Base-by-base conservation (phyloP, 2,329 filamentous ascomycete species). In the Dendrostoma leiphaemia region DNA sequence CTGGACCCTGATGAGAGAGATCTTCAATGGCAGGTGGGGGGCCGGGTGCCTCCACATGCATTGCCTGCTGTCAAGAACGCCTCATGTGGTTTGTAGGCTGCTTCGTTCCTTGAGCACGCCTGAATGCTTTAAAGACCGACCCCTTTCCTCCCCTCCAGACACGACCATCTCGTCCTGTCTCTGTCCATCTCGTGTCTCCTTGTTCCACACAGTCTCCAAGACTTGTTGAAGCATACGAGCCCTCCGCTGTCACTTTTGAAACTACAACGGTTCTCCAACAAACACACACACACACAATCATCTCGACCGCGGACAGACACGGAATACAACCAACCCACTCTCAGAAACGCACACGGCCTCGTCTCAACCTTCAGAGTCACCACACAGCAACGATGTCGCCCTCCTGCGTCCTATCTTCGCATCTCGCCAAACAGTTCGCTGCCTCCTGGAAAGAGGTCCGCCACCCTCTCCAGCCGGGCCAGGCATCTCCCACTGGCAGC, bases 361-460 rank as follows among this genome's bases (percentile, higher is more conserved):
- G n/a, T n/a, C n/a, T n/a, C n/a, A n/a, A n/a, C n/a, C n/a, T n/a
- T n/a, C n/a, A n/a, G n/a, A n/a, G n/a, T n/a, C 44, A 44, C 40
- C 49, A 49, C 38, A 10, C 21, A 59, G 13, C 49, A 59, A 71
- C 60, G 37, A 84, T 84, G 81, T 75, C 79, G 52, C 80, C 79
- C 48, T 82, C 81, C 34, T 81, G 83, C 71, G 83, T 81, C 60
- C 82, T 84, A 75, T 82, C 80, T 15, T 79, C 80, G 62, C 81
- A 84, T 62, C 70, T 84, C 67, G 81, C 79, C 78, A 82, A 80
- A 68, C 74, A 83, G 63, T 79, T 84, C 69, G 80, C 76, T 71
- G 72, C 77, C 48, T 83, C 81, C n/a, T 83, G 80, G 78, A 74
- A 74, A 59, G 77, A 81, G 64, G 69, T 74, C 43, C 74, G 74